Base-by-base conservation (phyloP, 805 yeast species). In the Naumovozyma castellii region DNA sequence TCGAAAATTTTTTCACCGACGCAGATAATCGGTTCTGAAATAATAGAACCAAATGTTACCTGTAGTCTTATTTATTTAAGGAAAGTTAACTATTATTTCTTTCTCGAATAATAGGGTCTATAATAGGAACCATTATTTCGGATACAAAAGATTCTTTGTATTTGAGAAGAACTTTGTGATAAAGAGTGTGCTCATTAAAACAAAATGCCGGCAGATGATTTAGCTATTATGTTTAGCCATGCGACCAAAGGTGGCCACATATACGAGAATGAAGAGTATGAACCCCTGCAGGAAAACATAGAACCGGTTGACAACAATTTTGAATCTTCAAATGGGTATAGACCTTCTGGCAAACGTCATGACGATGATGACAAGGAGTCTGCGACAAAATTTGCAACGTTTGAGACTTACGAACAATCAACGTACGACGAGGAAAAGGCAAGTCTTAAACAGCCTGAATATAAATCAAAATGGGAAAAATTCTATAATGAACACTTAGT, bases 401-500 rank as follows among this genome's bases (percentile, higher is more conserved):
- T n/a, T 12, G 15, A n/a, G 13, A 12, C 13, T 29, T 29, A 29
- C 14, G 32, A 29, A 8, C 32, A 29, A 13, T 29, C 32, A 9
- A 12, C 32, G 15, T 12, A 12, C 13, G 32, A 29, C 5, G 32
- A 29, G 13, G 15, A 29, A n/a, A n/a, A 29, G 13, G 15, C 15
- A 29, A n/a, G 32, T 29, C 8, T 29, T 8, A 5, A 6, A 5
- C 8, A 5, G 8, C 32, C 40, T 10, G 38, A 41, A 27, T 35
- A 41, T 30, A 30, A 33, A 17, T 38, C 47, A 4, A 40, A 36
- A 32, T 56, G 61, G 61, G 42, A 45, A 25, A 42, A 43, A 19
- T 41, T 52, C 22, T 52, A 56, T 38, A 39, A 51, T 34, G 47
- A 53, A 29, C 42, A 49, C 47, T 20, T 56, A 20, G 39, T 56